Evolutionary conservation across 1,139 yeast genomes (phyloP).

Genomic region (Tardiomyces digboiensis): DNA sequence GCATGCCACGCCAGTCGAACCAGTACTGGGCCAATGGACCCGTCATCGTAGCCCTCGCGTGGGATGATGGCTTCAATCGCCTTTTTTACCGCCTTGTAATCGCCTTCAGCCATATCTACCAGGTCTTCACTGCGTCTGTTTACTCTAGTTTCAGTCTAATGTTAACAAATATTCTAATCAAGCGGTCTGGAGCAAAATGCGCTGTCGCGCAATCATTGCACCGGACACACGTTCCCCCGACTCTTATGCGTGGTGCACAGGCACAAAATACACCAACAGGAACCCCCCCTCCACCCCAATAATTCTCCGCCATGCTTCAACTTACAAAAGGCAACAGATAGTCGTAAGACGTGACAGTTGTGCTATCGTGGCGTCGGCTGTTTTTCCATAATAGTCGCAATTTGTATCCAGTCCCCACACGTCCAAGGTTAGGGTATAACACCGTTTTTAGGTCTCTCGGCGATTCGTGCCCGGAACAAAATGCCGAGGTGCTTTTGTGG

Average conservation of each 20-base stretch:
- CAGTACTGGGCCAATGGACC: slow-evolving; percentile 55
- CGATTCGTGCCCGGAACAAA: neutral
- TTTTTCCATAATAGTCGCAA: neutral
- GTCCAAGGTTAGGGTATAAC: neutral
- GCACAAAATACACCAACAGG: too few species aligned
- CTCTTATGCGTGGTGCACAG: too few species aligned
- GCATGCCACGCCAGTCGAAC: slow-evolving; percentile 67
- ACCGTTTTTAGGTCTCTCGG: neutral
- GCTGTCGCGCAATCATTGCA: too few species aligned
- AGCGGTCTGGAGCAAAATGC: neutral
- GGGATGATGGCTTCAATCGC: slow-evolving; percentile 67
- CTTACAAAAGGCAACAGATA: neutral
- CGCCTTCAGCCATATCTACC: slow-evolving; percentile 15
- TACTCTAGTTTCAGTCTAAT: neutral
- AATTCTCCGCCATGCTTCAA: too few species aligned
- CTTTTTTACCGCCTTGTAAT: slow-evolving; percentile 71
- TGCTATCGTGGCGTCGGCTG: neutral
- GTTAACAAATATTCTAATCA: neutral
- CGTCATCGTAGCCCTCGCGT: slow-evolving; percentile 66
- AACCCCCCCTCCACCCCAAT: too few species aligned
- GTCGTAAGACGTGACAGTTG: neutral
- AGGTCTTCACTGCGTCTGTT: too few species aligned
- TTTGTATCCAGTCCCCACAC: neutral
- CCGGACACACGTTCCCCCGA: neutral
- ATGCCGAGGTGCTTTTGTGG: neutral